Conservation (phyloP, 2,329 filamentous ascomycete genomes). For the Hymenoscyphus scutula region DNA sequence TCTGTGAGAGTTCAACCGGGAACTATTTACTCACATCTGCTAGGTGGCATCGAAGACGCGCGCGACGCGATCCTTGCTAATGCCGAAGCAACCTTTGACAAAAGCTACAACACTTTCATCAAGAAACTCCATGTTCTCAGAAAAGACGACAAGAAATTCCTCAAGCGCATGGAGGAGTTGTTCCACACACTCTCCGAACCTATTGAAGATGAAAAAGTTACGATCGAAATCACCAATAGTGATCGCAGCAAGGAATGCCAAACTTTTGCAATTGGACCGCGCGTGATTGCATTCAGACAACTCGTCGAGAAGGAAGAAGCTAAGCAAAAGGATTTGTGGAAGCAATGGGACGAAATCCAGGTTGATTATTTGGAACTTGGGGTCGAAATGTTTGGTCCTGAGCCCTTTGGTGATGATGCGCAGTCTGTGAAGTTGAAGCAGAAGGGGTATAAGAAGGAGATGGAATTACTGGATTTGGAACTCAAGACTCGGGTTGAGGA, state of each 20-base stretch:
- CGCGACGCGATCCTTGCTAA: slow-evolving; percentile 15
- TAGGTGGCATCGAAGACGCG: slow-evolving; percentile 28
- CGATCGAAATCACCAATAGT: slow-evolving; percentile 17
- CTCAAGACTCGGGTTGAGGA: slow-evolving; percentile 20
- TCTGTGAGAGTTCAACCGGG: neutral
- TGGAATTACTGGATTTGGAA: slow-evolving; percentile 26
- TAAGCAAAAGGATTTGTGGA: slow-evolving; percentile 30
- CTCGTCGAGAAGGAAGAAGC: slow-evolving; percentile 25
- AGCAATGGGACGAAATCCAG: slow-evolving; percentile 31
- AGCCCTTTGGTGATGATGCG: slow-evolving; percentile 21
- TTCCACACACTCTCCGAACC: slow-evolving; percentile 18
- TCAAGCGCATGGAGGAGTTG: slow-evolving; percentile 13
- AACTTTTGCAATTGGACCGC: slow-evolving; percentile 27
- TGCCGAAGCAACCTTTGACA: slow-evolving; percentile 20
- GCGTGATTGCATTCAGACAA: slow-evolving; percentile 23
- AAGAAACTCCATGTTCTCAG: slow-evolving; percentile 12
- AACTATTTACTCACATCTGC: slow-evolving; percentile 5
- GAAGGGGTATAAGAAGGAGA: slow-evolving; percentile 19
- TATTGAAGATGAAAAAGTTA: slow-evolving; percentile 26
- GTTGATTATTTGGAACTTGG: slow-evolving; percentile 29
- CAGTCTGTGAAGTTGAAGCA: slow-evolving; percentile 6
- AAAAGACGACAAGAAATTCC: slow-evolving; percentile 19
- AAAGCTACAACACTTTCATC: slow-evolving; percentile 18
- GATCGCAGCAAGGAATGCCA: slow-evolving; percentile 21
- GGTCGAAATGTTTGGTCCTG: slow-evolving; percentile 19